A percentile compares a stretch with the other conserved stretches of the same genome.
These are phyloP conservation scores for Leptographium radiaticola DNA, from an alignment of 2,329 filamentous ascomycete species.

Conservation along the genomic window DNA sequence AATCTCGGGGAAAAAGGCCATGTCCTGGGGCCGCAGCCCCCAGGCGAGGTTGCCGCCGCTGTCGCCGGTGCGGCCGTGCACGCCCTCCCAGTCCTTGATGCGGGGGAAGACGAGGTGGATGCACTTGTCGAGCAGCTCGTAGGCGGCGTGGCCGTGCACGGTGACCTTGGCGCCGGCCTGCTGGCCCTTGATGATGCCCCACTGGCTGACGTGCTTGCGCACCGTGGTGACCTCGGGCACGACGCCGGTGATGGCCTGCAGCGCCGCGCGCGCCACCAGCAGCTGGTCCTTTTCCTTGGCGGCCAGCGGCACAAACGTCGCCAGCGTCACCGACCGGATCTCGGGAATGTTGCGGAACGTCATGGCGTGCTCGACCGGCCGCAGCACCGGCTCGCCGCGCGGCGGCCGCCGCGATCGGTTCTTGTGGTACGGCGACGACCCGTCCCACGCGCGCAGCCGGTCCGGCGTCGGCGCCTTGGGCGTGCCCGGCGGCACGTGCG, in stretches of 20 bases:
- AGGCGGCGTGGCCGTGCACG: conserved; percentile 66
- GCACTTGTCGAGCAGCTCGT: conserved; percentile 82
- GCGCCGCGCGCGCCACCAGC: conserved; percentile 68
- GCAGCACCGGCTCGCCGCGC: conserved; percentile 60
- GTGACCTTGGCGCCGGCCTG: conserved; percentile 65
- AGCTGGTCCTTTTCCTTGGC: conserved; percentile 60
- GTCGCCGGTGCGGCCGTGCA: conserved; percentile 59
- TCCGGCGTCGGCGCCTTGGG: conserved; percentile 37
- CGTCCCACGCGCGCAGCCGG: conserved; percentile 74
- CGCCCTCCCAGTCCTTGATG: conserved; percentile 89
- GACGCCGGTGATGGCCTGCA: conserved; percentile 76
- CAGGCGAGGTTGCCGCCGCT: conserved; percentile 76
- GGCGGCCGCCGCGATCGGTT: conserved; percentile 78
- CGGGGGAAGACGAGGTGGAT: conserved; percentile 82
- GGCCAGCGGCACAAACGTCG: conserved; percentile 59
- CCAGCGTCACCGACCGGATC: conserved; percentile 68
- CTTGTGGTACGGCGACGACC: conserved; percentile 85
- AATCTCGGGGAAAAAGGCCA: conserved; percentile 83
- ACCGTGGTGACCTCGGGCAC: conserved; percentile 57
- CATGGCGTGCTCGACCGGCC: conserved; percentile 58
- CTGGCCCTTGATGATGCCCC: conserved; percentile 59
- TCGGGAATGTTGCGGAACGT: conserved; percentile 77
- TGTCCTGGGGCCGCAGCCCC: conserved; percentile 61
- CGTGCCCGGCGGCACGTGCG: conserved; percentile 70
- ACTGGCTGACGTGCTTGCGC: conserved; percentile 54